These are phyloP conservation scores for Fusarium sp. DNA, from an alignment of 2,329 filamentous ascomycete species.

Conservation along the genomic window DNA sequence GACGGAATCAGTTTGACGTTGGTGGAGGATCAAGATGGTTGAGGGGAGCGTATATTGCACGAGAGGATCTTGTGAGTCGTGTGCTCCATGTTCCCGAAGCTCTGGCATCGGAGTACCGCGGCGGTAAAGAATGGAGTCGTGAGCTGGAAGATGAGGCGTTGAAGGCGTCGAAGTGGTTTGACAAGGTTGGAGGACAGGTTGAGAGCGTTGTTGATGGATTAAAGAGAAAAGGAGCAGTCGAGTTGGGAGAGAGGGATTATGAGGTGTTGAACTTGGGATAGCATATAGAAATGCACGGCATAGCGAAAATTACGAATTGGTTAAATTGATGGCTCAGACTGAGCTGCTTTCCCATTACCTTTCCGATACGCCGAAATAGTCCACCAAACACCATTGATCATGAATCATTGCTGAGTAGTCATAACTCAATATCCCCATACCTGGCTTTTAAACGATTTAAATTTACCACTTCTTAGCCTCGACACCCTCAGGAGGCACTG, in stretches of 20 bases:
- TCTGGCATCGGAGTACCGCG: conserved; percentile 43
- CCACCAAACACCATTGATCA: conserved; percentile 10
- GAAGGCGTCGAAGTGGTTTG: conserved; percentile 45
- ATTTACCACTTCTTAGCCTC: conserved; percentile 75
- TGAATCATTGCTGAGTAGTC: conserved; percentile 5
- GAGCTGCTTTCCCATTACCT: conserved; percentile 19
- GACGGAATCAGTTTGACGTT: conserved; percentile 78
- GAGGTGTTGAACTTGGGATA: conserved; percentile 28
- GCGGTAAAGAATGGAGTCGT: conserved; percentile 42
- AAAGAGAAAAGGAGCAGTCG: conserved; percentile 36
- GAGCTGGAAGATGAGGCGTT: conserved; percentile 42
- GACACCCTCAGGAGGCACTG: conserved; percentile 79
- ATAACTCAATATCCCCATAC: not conserved
- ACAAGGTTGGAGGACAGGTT: conserved; percentile 30
- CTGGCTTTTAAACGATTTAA: not conserved
- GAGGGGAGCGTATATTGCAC: conserved; percentile 84
- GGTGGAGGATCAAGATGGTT: conserved; percentile 79
- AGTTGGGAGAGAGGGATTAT: conserved; percentile 34
- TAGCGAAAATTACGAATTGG: conserved; percentile 16
- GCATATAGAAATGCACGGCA: conserved; percentile 7
- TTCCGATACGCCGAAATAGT: conserved; percentile 34
- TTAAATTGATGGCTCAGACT: conserved; percentile 3
- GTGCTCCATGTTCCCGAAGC: conserved; percentile 48
- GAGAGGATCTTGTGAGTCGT: conserved; percentile 57
- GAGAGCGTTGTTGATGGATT: conserved; percentile 22